Evolutionary conservation across 1,139 yeast genomes (phyloP).

Genomic region (Lizanozyma gosingica): DNA sequence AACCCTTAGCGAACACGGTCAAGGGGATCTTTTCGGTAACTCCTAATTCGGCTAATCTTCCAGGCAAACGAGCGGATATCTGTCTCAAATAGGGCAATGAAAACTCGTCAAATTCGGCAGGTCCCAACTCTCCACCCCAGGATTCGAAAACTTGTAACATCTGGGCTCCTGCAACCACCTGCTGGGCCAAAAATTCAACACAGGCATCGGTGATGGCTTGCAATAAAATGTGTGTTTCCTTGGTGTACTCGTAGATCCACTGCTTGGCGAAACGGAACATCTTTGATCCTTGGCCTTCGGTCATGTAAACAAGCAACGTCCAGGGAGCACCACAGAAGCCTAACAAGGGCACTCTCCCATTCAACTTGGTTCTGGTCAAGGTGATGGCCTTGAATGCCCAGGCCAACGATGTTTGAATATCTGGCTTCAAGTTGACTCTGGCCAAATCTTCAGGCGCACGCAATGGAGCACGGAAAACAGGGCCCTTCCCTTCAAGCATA

Average conservation of each 20-base stretch:
- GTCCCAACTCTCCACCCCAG: constrained; percentile 97
- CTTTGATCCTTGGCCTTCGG: constrained; percentile 95
- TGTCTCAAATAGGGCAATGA: constrained; percentile 81
- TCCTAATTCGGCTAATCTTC: constrained; percentile 63
- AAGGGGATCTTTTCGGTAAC: constrained; percentile 68
- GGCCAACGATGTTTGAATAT: constrained; percentile 66
- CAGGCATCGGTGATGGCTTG: constrained; percentile 84
- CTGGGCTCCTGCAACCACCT: constrained; percentile 96
- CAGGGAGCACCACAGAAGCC: constrained; percentile 99
- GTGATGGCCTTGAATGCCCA: constrained; percentile 96
- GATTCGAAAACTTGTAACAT: constrained; percentile 94
- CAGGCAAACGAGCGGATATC: constrained; percentile 62
- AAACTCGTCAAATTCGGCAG: constrained; percentile 78
- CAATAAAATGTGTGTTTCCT: constrained; percentile 60
- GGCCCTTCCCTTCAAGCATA: constrained; percentile 94
- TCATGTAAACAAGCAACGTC: constrained; percentile 94
- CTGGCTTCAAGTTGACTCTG: constrained; percentile 51
- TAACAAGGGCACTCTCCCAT: constrained; percentile 86
- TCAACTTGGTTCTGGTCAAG: constrained; percentile 69
- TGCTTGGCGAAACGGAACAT: constrained; percentile 85
- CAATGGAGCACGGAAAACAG: constrained; percentile 83
- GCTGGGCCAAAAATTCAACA: constrained; percentile 85
- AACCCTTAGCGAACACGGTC: constrained; percentile 90
- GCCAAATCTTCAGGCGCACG: constrained; percentile 63
- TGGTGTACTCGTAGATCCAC: constrained; percentile 80